phyloP scores from a whole-genome alignment of 495 filamentous ascomycete genomes.

The Cladorrhinum samala region DNA sequence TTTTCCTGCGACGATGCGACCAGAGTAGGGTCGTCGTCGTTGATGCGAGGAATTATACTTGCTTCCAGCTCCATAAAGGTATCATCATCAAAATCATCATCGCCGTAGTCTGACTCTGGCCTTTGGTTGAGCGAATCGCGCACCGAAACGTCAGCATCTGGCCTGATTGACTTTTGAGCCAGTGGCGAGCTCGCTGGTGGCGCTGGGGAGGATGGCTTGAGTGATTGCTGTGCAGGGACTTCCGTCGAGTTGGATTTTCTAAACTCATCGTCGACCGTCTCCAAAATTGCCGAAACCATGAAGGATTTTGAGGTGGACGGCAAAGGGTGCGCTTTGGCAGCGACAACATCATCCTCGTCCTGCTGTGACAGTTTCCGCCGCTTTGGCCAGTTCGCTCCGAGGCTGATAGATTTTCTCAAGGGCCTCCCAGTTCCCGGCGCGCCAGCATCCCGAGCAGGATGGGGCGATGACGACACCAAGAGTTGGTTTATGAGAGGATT shows the following conservation, averaged over 20 bases:
- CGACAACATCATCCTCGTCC: slow-evolving; percentile 8
- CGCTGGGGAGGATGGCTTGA: slow-evolving; percentile 30
- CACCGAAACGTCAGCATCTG: slow-evolving; percentile 10
- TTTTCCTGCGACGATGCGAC: slow-evolving; percentile 31
- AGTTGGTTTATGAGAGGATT: slow-evolving; percentile 55
- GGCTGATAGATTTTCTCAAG: slow-evolving; percentile 65
- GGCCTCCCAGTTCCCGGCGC: slow-evolving; percentile 45
- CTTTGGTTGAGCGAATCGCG: slow-evolving; percentile 13
- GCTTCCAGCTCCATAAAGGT: slow-evolving; percentile 48
- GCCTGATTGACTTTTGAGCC: slow-evolving; percentile 7
- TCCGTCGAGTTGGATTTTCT: slow-evolving; percentile 24
- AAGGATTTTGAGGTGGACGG: slow-evolving; percentile 42
- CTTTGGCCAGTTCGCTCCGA: slow-evolving; percentile 63
- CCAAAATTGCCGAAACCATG: slow-evolving; percentile 39
- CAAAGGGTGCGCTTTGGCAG: slow-evolving; percentile 10
- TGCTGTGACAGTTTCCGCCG: slow-evolving; percentile 42
- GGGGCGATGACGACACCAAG: slow-evolving; percentile 64
- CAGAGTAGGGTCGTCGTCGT: slow-evolving; percentile 44
- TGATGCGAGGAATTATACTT: slow-evolving; percentile 30
- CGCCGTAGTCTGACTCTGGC: slow-evolving; percentile 40
- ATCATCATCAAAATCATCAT: slow-evolving; percentile 46
- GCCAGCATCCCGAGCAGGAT: slow-evolving; percentile 44
- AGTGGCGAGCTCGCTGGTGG: slow-evolving; percentile 10
- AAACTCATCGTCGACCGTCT: slow-evolving; percentile 38
- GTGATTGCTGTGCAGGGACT: slow-evolving; percentile 11